These are phyloP conservation scores for Plasmodium blacklocki DNA, from an alignment of 169 alveolate species.

Conservation along the genomic window DNA sequence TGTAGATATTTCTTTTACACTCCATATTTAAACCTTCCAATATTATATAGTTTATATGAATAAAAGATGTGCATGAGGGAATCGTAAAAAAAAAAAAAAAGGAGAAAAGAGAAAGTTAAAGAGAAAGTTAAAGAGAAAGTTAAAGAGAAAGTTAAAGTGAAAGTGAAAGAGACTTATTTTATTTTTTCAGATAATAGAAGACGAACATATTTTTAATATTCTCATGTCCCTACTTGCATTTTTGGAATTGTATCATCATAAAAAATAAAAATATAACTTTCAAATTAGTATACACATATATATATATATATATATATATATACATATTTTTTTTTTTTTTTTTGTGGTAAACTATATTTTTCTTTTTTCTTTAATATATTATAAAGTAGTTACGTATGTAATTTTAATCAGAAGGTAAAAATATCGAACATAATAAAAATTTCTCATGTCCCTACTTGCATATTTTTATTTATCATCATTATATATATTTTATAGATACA, in stretches of 20 bases:
- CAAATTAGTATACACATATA: neutral
- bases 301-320: neutral
- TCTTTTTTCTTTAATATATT: neutral
- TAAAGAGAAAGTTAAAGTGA: too few species aligned
- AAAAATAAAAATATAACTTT: slow-evolving; percentile 64
- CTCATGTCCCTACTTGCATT: slow-evolving; percentile 79
- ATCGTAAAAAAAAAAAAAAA: neutral
- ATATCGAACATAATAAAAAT: too few species aligned
- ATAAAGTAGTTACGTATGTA: neutral
- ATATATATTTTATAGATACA: neutral
- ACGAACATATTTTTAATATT: slow-evolving; percentile 64
- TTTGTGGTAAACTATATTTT: neutral
- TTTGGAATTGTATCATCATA: slow-evolving; percentile 62
- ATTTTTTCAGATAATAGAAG: slow-evolving; percentile 68
- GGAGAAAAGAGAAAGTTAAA: neutral
- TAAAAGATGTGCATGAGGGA: too few species aligned
- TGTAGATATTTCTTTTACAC: neutral
- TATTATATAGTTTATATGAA: too few species aligned
- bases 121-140: neutral
- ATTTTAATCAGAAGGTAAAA: too few species aligned
- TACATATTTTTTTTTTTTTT: too few species aligned
- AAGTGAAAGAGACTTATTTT: slow-evolving; percentile 15
- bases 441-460: neutral
- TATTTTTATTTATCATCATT: neutral
- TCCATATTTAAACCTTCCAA: too few species aligned